Conservation (phyloP, 2,329 filamentous ascomycete species). For the Aspergillus sp. region DNA sequence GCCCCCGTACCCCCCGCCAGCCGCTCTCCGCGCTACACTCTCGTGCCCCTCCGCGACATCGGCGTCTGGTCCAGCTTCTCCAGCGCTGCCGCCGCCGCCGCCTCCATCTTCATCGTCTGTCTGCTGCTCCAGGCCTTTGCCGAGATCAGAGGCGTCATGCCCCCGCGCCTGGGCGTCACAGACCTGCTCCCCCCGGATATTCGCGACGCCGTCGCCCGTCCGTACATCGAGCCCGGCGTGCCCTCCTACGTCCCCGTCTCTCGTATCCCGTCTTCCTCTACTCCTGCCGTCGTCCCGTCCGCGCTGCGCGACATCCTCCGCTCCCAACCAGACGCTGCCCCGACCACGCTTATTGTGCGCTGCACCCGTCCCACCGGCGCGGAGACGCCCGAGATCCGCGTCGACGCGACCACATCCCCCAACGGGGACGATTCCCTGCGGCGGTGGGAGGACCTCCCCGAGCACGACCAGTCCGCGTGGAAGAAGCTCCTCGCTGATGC, state of each 20-base stretch:
- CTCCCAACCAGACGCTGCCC: slow-evolving; percentile 16
- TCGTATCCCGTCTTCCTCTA: slow-evolving; percentile 9
- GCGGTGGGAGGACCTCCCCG: slow-evolving; percentile 43
- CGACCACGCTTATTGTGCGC: slow-evolving; percentile 22
- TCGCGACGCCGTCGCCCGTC: slow-evolving; percentile 39
- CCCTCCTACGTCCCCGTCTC: slow-evolving; percentile 16
- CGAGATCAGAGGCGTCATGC: slow-evolving; percentile 60
- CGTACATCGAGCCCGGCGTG: slow-evolving; percentile 32
- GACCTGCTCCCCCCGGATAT: slow-evolving; percentile 54
- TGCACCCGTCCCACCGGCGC: slow-evolving; percentile 6
- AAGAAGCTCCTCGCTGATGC: slow-evolving; percentile 65
- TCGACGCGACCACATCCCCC: slow-evolving; percentile 14
- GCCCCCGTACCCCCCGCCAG: slow-evolving; percentile 42
- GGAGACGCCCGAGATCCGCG: slow-evolving; percentile 14
- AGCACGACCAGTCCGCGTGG: slow-evolving; percentile 65
- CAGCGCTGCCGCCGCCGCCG: slow-evolving; percentile 55
- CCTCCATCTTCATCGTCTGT: slow-evolving; percentile 62
- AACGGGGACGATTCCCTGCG: not conserved
- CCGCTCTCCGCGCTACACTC: slow-evolving; percentile 64
- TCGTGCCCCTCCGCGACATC: slow-evolving; percentile 58
- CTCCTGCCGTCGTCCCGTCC: slow-evolving; percentile 7
- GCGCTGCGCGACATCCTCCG: slow-evolving; percentile 20
- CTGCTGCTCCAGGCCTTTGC: slow-evolving; percentile 58
- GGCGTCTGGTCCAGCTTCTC: slow-evolving; percentile 52
- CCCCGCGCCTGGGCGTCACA: slow-evolving; percentile 56